A percentile compares a stretch with the other conserved stretches of the same genome.
phyloP scores from a whole-genome alignment of 1,284 basidiomycete genomes.

The Hemileia vastatrix region DNA sequence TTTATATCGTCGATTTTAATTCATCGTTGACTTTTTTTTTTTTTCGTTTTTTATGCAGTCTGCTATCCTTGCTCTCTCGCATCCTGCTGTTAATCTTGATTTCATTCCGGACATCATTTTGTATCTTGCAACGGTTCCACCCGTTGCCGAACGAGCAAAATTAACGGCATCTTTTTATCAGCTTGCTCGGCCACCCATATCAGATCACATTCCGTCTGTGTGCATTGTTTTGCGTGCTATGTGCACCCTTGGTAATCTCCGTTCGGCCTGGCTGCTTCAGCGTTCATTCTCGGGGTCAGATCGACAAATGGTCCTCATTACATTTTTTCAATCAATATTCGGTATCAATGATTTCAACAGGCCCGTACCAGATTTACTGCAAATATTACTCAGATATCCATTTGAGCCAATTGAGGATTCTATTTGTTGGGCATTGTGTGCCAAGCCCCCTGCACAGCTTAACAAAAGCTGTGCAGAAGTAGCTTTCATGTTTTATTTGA shows the following conservation, averaged over 20 bases:
- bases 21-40: too few species aligned
- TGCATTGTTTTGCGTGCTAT: constrained; percentile 12
- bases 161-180: constrained; percentile 11
- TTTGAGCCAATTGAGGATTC: constrained; percentile 18
- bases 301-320: constrained; percentile 4
- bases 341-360: constrained; percentile 16
- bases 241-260: constrained; percentile 6
- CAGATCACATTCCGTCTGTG: constrained; percentile 3
- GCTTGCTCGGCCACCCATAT: constrained; percentile 7
- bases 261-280: constrained; percentile 19
- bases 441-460: not conserved
- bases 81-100: constrained; percentile 10
- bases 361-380: not conserved
- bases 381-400: constrained; percentile 10
- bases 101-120: constrained; percentile 21
- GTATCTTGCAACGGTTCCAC: constrained; percentile 11
- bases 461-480: constrained; percentile 6
- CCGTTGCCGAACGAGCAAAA: not conserved
- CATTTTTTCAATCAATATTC: constrained; percentile 11
- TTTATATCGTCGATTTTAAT: too few species aligned
- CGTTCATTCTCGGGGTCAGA: constrained; percentile 6
- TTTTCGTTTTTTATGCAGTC: not conserved
- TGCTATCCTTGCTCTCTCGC: constrained; percentile 9
- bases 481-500: constrained; percentile 15
- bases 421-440: constrained; percentile 1